Base-by-base conservation (phyloP, 768 basidiomycete genomes). In the Cystobasidium tubakii region DNA sequence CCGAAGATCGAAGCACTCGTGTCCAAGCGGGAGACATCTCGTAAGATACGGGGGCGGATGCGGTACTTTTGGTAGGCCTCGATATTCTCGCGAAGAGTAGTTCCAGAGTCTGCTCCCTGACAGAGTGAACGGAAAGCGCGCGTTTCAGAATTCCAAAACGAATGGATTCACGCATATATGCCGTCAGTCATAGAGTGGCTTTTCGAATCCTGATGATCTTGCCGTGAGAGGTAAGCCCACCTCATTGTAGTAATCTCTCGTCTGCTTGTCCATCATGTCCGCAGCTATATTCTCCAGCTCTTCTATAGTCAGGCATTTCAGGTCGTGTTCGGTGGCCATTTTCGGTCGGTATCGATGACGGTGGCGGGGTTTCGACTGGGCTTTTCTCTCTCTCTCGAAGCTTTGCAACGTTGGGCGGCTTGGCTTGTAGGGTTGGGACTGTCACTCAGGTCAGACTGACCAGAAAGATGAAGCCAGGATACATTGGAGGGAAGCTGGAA, bases 211-310 rank as follows among this genome's bases (percentile, higher is more conserved):
- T n/a, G n/a, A n/a, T n/a, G n/a, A n/a, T n/a, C n/a, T n/a, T n/a
- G n/a, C n/a, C n/a, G n/a, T n/a, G n/a, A n/a, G n/a, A n/a, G n/a
- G n/a, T n/a, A n/a, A n/a, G n/a, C n/a, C 21, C 36, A 31, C 63
- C 66, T 74, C 73, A 33, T 74, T 74, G 73, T 74, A 74, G 69
- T 74, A 74, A 36, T 74, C 73, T 19, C 73, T 19, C 23, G 73
- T 57, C 63, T 54, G 42, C 71, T 73, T 73, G 53, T 74, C 42
- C 62, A 75, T 74, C 64, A 50, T 34, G 23, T 75, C 36, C 13
- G 25, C 17, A 25, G 62, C 75, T 0, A n/a, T 25, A 0, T n/a
- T 53, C 71, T 75, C 62, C 3, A 75, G 72, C 27, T 73, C 75
- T 3, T 31, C n/a, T 43, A 75, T 75, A 19, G 62, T 64, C 62